Evolutionary conservation across 1,284 basidiomycete species (phyloP).

Genomic region (Phlebopus sp.): DNA sequence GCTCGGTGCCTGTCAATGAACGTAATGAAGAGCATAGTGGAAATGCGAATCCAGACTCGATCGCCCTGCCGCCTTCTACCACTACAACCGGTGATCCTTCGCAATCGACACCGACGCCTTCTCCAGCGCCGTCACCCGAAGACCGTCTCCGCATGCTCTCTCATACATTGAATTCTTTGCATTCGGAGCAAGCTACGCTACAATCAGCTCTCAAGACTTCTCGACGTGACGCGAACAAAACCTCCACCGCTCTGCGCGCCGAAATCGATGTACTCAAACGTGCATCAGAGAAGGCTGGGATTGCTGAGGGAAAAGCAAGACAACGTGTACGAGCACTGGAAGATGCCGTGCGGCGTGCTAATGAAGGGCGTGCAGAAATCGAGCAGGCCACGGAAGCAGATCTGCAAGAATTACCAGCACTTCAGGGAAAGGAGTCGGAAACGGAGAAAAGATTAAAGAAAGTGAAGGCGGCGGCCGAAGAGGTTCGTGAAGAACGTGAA

Average conservation of each 20-base stretch:
- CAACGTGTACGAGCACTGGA: conserved; percentile 77
- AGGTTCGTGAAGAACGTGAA: conserved; percentile 46
- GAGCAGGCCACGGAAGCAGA: conserved; percentile 49
- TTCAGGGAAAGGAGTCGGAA: conserved; percentile 50
- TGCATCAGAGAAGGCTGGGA: conserved; percentile 64
- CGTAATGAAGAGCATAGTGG: conserved; percentile 15
- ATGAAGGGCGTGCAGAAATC: conserved; percentile 54
- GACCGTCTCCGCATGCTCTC: conserved; percentile 62
- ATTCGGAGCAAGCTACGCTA: conserved; percentile 59
- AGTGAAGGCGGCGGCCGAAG: conserved; percentile 37
- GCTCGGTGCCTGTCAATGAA: conserved; percentile 17
- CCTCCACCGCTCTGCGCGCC: conserved; percentile 64
- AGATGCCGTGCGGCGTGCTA: conserved; percentile 70
- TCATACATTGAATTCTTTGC: conserved; percentile 52
- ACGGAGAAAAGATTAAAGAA: conserved; percentile 40
- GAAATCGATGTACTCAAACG: conserved; percentile 76
- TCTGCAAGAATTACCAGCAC: conserved; percentile 49
- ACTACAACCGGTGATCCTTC: conserved; percentile 14
- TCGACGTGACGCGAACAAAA: conserved; percentile 71
- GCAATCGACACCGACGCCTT: conserved; percentile 20
- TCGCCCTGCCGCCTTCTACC: conserved; percentile 14
- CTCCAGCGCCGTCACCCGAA: conserved; percentile 44
- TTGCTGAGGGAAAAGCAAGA: conserved; percentile 61
- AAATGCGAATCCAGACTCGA: conserved; percentile 14
- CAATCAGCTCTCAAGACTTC: conserved; percentile 62